Evolutionary conservation across 1,284 basidiomycete species (phyloP), one percentile per base, ranked within the genome.

Genomic region (Cutaneotrichosporon mucoides): DNA sequence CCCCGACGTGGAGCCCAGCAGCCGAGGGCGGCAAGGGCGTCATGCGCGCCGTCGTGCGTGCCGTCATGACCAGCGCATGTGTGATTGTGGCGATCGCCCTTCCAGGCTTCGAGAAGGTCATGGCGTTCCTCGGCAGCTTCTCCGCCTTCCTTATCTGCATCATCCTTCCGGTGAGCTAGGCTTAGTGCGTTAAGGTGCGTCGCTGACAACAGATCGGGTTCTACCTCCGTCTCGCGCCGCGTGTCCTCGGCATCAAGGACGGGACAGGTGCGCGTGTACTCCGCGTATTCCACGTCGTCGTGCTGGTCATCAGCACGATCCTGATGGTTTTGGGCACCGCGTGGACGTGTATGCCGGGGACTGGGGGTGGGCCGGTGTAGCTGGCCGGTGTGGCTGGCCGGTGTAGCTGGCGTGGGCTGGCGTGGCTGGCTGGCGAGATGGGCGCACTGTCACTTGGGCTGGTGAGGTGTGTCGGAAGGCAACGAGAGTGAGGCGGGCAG

Each of bases 91-190:
- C 76, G 7, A 65, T 79, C 35, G 48, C 66, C 33, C 59, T 78
- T 34, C 76, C 77, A 9, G 74, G 72, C 8, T 78, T 76, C 85
- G 66, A 88, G 64, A 84, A 86, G 16, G 84, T 93, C 73, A 94
- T 97, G 90, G 89, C 89, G 13, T 91, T 94, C 74, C 80, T 95
- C 42, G 92, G 92, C 5, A 87, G 88, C 37, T 92, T 92, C 74
- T 85, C 88, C 42, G 88, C 91, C 0, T 94, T 94, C 72, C 79
- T 88, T 65, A 84, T 92, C 38, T 90, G 88, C 67, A 85, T 91
- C 48, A 88, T 92, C 68, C 85, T 89, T 1, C 90, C 90, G 2
- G 81, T 92, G 36, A 73, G 77, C 65, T 55, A 50, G 8, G 59
- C 6, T 11, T 11, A 38, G 6, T 38, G 6, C 37, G 37, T 11